Base-by-base conservation (phyloP, 306 rosid genomes). In the Pueraria montana region DNA sequence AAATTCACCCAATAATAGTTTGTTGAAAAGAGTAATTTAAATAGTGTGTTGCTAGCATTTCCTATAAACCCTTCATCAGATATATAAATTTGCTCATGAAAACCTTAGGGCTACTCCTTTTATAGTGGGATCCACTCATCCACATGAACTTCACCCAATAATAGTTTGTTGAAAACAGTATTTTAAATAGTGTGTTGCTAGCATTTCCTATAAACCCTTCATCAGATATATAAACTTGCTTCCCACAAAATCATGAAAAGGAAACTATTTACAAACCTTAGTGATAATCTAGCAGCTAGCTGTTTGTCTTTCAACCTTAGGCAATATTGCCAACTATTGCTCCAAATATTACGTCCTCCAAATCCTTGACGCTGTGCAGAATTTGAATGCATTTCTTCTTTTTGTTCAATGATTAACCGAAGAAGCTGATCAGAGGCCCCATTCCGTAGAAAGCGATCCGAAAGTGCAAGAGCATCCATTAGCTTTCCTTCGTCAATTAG, bases 261-360 rank as follows among this genome's bases (percentile, higher is more conserved):
- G 45, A 83, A 55, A 76, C 27, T 34, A 45, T 16, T 75, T 81
- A 78, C 94, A 67, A 84, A 95, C 99, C 92, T 91, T 73, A 95
- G 89, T 84, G 98, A 89, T 85, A 95, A 94, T 89, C 87, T 92
- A 82, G 98, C 98, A 42, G 99, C 99, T 86, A 92, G 87, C 70
- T 87, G 93, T 86, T 92, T 93, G 84, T 93, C 98, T 85, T 89
- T 95, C 94, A 95, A 90, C 86, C 98, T 88, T 75, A 95, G 90
- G 90, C 99, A 95, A 85, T 95, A 92, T 93, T 93, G 98, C 99
- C 99, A 95, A 76, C 94, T 93, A 89, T 85, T 92, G 87, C 96
- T 92, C 94, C 95, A 89, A 70, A 86, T 82, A 64, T 85, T 82
- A 56, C 76, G 87, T 76, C 91, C 86, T 75, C 95, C 97, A 80